Percentiles rank a stretch among this genome's conserved stretches.
Evolutionary conservation across 176 grass and related monocot genomes (phyloP).

Genomic region (Poa annua): DNA sequence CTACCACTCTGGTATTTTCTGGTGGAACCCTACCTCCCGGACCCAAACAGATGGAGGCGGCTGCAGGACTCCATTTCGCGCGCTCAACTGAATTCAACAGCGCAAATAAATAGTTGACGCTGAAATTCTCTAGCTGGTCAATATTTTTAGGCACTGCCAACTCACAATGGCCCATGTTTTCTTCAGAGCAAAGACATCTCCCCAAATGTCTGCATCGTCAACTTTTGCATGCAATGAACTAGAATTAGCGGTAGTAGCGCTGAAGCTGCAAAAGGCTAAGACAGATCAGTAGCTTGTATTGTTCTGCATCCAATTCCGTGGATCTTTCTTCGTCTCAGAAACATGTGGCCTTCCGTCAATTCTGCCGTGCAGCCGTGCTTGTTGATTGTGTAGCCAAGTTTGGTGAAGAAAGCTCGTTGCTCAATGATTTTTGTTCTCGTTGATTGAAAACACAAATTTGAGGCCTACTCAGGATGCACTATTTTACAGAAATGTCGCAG

Average conservation of each 20-base stretch:
- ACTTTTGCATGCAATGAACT: slow-evolving; percentile 3
- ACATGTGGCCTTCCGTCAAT: slow-evolving; percentile 47
- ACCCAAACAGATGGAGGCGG: not conserved
- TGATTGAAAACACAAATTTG: not conserved
- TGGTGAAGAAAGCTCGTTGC: slow-evolving; percentile 25
- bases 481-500: not conserved
- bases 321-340: slow-evolving; percentile 30
- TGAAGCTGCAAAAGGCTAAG: not conserved
- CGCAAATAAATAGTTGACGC: not conserved
- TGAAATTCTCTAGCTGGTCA: slow-evolving; percentile 24
- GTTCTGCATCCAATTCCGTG: slow-evolving; percentile 34
- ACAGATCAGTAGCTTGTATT: slow-evolving; percentile 31
- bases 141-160: slow-evolving; percentile 27
- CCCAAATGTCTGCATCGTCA: slow-evolving; percentile 15
- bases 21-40: not conserved
- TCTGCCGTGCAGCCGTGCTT: not conserved
- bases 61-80: not conserved
- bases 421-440: not conserved
- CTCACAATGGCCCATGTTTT: slow-evolving; percentile 16
- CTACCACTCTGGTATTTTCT: not conserved
- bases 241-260: not conserved
- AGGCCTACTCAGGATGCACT: not conserved
- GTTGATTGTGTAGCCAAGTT: slow-evolving; percentile 34
- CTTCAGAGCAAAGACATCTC: slow-evolving; percentile 39
- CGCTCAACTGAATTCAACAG: slow-evolving; percentile 4